Evolutionary conservation across 495 filamentous ascomycete genomes (phyloP).

Genomic region (Coniosporium apollinis): DNA sequence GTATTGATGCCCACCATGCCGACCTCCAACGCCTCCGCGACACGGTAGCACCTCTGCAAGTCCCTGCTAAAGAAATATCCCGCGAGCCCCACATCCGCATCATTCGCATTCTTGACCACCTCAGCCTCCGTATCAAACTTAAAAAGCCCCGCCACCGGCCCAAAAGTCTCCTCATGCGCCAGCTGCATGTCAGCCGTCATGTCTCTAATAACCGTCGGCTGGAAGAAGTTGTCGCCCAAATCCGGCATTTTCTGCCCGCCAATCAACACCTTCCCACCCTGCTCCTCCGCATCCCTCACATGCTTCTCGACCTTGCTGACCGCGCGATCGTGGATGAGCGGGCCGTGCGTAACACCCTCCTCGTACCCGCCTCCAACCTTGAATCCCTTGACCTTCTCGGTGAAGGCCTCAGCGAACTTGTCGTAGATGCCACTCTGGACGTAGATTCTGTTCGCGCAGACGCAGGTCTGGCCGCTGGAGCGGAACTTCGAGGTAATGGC

Average conservation of each 20-base stretch:
- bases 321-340: conserved; percentile 28
- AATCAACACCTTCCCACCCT: conserved; percentile 27
- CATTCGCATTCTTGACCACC: conserved; percentile 32
- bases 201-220: conserved; percentile 32
- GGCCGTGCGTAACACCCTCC: conserved; percentile 26
- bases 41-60: conserved; percentile 28
- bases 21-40: conserved; percentile 32
- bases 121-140: conserved; percentile 34
- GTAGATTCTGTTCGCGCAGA: conserved; percentile 57
- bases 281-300: conserved; percentile 22
- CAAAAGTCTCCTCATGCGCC: conserved; percentile 41
- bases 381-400: conserved; percentile 25
- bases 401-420: conserved; percentile 24
- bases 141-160: conserved; percentile 35
- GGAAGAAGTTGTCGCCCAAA: conserved; percentile 31
- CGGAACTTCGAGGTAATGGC: conserved; percentile 50
- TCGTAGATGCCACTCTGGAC: conserved; percentile 37
- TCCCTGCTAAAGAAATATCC: conserved; percentile 34
- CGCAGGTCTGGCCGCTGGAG: conserved; percentile 55
- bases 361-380: conserved; percentile 27
- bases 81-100: conserved; percentile 31
- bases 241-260: conserved; percentile 25
- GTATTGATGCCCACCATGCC: conserved; percentile 40
- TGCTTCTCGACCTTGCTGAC: conserved; percentile 23
- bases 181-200: conserved; percentile 31